phyloP scores from a whole-genome alignment of 441 rosid species.

The Raphanus hybrid region DNA sequence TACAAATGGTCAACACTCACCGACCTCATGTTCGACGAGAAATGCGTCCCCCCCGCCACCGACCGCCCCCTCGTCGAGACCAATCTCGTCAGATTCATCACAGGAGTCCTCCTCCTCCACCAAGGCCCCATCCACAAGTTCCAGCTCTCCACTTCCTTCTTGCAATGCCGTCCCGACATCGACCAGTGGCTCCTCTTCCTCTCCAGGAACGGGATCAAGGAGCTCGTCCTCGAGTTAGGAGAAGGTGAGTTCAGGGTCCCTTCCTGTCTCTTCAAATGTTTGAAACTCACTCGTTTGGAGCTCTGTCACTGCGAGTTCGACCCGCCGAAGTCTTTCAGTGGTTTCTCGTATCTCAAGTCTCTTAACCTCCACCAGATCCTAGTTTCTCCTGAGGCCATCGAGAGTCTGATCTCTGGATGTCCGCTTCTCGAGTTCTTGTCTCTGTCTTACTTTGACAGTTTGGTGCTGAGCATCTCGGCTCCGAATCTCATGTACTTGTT shows the following conservation, averaged over 20 bases:
- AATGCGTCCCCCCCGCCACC: slow-evolving; percentile 46
- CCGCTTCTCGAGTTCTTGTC: slow-evolving; percentile 82
- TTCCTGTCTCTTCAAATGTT: slow-evolving; percentile 73
- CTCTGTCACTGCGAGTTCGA: slow-evolving; percentile 80
- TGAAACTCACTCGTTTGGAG: slow-evolving; percentile 71
- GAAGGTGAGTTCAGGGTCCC: slow-evolving; percentile 89
- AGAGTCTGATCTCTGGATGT: slow-evolving; percentile 72
- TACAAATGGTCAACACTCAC: slow-evolving; percentile 76
- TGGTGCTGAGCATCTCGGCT: slow-evolving; percentile 70
- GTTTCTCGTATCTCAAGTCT: slow-evolving; percentile 70
- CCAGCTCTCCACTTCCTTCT: slow-evolving; percentile 63
- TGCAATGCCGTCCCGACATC: slow-evolving; percentile 74
- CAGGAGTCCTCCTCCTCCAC: slow-evolving; percentile 78
- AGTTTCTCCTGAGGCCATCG: slow-evolving; percentile 78
- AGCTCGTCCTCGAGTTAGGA: slow-evolving; percentile 77
- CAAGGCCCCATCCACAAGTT: slow-evolving; percentile 92
- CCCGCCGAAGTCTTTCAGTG: slow-evolving; percentile 70
- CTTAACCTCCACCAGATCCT: slow-evolving; percentile 82
- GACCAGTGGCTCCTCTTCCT: slow-evolving; percentile 98
- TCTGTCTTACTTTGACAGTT: slow-evolving; percentile 80
- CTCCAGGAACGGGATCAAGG: slow-evolving; percentile 72
- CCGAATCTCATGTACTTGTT: slow-evolving; percentile 82
- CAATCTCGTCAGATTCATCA: slow-evolving; percentile 66
- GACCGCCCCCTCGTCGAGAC: slow-evolving; percentile 51
- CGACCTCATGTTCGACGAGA: slow-evolving; percentile 72